Conservation (phyloP, 805 yeast species). For the Yamadazyma olivae region DNA sequence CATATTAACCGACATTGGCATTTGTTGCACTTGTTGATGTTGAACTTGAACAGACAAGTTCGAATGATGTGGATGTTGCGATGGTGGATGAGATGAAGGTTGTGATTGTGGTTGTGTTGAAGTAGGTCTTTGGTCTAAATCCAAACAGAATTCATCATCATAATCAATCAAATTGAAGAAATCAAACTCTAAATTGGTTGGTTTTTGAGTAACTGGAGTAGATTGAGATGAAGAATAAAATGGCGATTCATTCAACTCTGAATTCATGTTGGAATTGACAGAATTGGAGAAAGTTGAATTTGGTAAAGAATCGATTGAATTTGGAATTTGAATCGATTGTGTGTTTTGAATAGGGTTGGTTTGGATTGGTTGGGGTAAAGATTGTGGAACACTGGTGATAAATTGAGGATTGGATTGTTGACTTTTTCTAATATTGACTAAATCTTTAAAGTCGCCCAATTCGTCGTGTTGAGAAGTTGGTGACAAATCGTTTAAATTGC, state of each 20-base stretch:
- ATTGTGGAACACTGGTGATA: not conserved
- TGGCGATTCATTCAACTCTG: not conserved
- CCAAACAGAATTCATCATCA: slow-evolving; percentile 44
- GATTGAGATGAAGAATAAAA: slow-evolving; percentile 1
- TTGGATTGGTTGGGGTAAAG: not conserved
- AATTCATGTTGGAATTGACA: not conserved
- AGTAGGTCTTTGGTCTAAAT: slow-evolving; percentile 30
- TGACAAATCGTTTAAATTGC: slow-evolving; percentile 3
- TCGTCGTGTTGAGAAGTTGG: slow-evolving; percentile 5
- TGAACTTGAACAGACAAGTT: not conserved
- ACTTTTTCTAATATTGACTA: slow-evolving; percentile 2
- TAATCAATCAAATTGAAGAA: slow-evolving; percentile 21
- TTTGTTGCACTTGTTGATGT: slow-evolving; percentile 1
- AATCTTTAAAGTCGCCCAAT: slow-evolving; percentile 3
- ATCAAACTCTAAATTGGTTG: not conserved
- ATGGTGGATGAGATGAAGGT: not conserved
- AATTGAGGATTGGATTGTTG: slow-evolving; percentile 1
- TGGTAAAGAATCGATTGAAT: not conserved
- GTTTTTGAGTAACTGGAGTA: slow-evolving; percentile 2
- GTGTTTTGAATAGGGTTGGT: not conserved
- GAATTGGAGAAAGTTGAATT: not conserved
- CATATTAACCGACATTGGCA: not conserved
- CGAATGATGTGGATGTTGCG: not conserved
- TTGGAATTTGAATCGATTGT: not conserved
- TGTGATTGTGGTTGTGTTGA: not conserved